Evolutionary conservation across 2,329 filamentous ascomycete species (phyloP), one percentile per base, ranked within the genome.

Genomic region (Cercospora sp.): DNA sequence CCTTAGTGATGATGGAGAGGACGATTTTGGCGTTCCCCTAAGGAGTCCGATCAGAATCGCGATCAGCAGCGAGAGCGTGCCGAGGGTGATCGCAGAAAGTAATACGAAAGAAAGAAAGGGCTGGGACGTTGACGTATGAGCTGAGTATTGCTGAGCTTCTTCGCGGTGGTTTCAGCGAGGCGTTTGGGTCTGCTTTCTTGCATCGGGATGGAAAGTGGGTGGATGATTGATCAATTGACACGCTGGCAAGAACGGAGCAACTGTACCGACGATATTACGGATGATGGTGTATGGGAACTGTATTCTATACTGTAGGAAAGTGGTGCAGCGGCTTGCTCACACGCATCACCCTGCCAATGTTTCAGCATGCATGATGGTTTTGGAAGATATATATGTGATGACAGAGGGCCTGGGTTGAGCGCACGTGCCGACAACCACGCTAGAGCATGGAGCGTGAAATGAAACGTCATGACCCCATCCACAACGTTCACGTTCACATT

Each of bases 11-110:
- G 57, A 60, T 2, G 55, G 61, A 9, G 84, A 87, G 69, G 87
- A 90, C 70, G 87, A 89, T 68, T 87, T 83, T 75, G 85, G 85
- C 1, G 82, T 86, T 63, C 82, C 83, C 9, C 74, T 85, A 42
- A 68, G 69, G 42, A 78, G 75, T 69, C 75, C 75, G 0, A 68
- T 77, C 3, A 67, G 75, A 60, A 59, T 76, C 18, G 71, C 67
- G 23, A 28, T 55, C 8, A 58, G 72, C 48, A 60, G 68, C n/a
- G 72, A 72, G 48, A 65, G 33, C 18, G 33, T 66, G 42, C 60
- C 64, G 9, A 67, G 67, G 60, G 57, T 66, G 36, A 64, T 65
- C 20, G 36, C n/a, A 7, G 45, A 23, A 26, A 36, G 45, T 5
- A 61, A 48, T 33, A 42, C 45, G 6, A 60, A 23, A n/a, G 58